Evolutionary conservation across 2,329 filamentous ascomycete genomes (phyloP).

Genomic region (Arthrobotrys conoides): DNA sequence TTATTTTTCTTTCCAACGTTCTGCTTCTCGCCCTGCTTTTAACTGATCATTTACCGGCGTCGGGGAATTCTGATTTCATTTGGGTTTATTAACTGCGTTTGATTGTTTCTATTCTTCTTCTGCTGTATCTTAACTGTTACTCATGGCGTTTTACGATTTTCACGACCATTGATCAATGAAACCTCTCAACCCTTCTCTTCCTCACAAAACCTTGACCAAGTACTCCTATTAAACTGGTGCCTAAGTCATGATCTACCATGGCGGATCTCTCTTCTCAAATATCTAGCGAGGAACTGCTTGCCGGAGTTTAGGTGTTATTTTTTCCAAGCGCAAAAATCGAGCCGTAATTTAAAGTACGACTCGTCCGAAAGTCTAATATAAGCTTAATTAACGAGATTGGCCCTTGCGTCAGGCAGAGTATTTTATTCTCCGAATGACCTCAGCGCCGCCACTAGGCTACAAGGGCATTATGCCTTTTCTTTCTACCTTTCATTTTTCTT

Average conservation of each 20-base stretch:
- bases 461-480: not conserved
- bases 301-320: too few relatives aligned
- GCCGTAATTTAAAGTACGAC: not conserved
- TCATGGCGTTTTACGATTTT: conserved; percentile 31
- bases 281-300: too few relatives aligned
- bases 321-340: too few relatives aligned
- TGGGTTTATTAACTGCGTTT: conserved; percentile 4
- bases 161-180: conserved; percentile 40
- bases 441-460: too few relatives aligned
- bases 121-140: conserved; percentile 37
- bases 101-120: conserved; percentile 9
- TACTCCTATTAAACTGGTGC: not conserved
- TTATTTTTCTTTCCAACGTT: not conserved
- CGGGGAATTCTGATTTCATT: conserved; percentile 3
- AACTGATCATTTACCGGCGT: conserved; percentile 38
- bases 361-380: not conserved
- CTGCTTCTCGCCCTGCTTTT: conserved; percentile 3
- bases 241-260: not conserved
- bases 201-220: not conserved
- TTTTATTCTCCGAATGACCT: not conserved
- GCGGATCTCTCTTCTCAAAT: not conserved
- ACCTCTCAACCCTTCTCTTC: conserved; percentile 25
- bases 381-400: not conserved
- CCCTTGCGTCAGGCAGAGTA: conserved; percentile 7
- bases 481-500: too few relatives aligned